A percentile compares a stretch with the other conserved stretches of the same genome.
Evolutionary conservation across 257 asterid species (phyloP).

Genomic region (Solanum bulbocastanum): DNA sequence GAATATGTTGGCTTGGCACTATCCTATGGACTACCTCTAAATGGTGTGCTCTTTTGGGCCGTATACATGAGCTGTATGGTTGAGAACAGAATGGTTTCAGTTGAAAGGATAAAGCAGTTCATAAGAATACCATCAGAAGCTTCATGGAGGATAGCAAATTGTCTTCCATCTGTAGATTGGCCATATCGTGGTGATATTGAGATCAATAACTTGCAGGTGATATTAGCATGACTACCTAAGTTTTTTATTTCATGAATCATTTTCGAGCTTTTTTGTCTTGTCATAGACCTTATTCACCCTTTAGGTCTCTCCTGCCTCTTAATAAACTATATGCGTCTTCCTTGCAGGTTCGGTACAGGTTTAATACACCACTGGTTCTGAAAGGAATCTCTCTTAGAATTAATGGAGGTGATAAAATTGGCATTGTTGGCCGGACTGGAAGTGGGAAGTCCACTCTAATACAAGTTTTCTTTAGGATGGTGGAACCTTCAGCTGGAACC

Average conservation of each 20-base stretch:
- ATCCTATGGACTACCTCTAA: constrained; percentile 56
- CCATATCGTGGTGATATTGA: constrained; percentile 48
- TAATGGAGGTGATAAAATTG: constrained; percentile 54
- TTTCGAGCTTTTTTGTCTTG: neutral
- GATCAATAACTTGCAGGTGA: constrained; percentile 52
- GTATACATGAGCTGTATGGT: constrained; percentile 31
- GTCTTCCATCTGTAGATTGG: constrained; percentile 42
- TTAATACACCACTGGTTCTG: constrained; percentile 54
- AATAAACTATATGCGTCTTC: neutral
- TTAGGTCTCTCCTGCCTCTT: neutral
- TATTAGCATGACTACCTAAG: neutral
- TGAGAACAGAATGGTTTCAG: constrained; percentile 74
- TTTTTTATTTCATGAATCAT: neutral
- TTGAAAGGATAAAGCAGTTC: constrained; percentile 69
- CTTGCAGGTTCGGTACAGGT: constrained; percentile 61
- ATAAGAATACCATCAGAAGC: constrained; percentile 60
- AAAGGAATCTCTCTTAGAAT: constrained; percentile 53
- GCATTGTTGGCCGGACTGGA: constrained; percentile 80
- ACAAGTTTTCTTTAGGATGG: constrained; percentile 62
- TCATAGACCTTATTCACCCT: neutral
- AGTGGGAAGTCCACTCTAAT: constrained; percentile 72
- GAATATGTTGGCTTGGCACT: constrained; percentile 61
- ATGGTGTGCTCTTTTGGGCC: constrained; percentile 27
- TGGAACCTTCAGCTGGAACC: constrained; percentile 54
- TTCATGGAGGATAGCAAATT: constrained; percentile 29